phyloP scores from a whole-genome alignment of 768 basidiomycete species.

The Phylloporus sp. region DNA sequence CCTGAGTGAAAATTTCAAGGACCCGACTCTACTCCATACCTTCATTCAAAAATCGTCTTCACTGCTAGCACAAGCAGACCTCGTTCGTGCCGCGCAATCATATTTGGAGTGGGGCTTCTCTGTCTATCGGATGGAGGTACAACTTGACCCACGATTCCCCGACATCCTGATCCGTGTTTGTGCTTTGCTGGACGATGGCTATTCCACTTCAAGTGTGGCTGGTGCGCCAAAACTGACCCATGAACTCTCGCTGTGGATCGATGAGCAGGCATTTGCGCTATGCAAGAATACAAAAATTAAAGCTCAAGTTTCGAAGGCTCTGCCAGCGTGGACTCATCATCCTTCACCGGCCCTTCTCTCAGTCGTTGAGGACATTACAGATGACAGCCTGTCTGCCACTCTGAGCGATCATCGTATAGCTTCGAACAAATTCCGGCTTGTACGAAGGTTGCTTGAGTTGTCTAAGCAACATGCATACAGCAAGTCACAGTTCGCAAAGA shows the following conservation, averaged over 20 bases:
- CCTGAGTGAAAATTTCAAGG: constrained; percentile 48
- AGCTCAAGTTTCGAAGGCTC: constrained; percentile 46
- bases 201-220: constrained; percentile 28
- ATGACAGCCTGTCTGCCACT: constrained; percentile 45
- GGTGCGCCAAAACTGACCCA: constrained; percentile 34
- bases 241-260: constrained; percentile 61
- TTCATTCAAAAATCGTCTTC: constrained; percentile 64
- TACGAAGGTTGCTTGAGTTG: constrained; percentile 55
- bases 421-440: constrained; percentile 74
- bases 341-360: constrained; percentile 44
- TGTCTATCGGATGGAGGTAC: constrained; percentile 38
- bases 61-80: constrained; percentile 62
- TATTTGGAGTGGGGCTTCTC: constrained; percentile 74
- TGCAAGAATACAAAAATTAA: constrained; percentile 35
- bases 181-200: constrained; percentile 54
- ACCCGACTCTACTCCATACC: constrained; percentile 57
- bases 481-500: constrained; percentile 44
- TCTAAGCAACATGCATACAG: constrained; percentile 37
- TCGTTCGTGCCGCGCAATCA: constrained; percentile 65
- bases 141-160: constrained; percentile 50
- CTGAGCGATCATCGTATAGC: constrained; percentile 57
- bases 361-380: constrained; percentile 42
- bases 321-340: constrained; percentile 73
- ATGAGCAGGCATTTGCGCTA: constrained; percentile 45
- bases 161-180: constrained; percentile 68